Base-by-base conservation (phyloP, 768 basidiomycete species). In the Suillus spraguei region DNA sequence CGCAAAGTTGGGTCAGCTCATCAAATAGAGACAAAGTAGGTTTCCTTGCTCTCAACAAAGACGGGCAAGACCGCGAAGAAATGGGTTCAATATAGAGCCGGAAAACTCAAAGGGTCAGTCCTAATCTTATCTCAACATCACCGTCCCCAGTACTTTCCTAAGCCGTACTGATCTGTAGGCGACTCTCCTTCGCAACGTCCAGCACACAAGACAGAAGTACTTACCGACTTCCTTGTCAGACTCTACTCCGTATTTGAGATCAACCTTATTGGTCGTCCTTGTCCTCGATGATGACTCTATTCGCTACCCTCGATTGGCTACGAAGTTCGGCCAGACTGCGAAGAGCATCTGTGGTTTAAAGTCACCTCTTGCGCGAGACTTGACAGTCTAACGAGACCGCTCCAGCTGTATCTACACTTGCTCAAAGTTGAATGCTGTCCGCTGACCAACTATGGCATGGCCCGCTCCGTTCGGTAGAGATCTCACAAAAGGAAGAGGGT, bases 1-100 rank as follows among this genome's bases (percentile, higher is more conserved):
- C 71, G 95, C 89, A n/a, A 97, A 97, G 82, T 95, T 95, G 35
- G 95, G 96, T 81, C 95, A 97, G 81, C 90, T 99, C 79, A 99
- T 99, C 87, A 99, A 99, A 84, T 68, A 93, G 97, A 66, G 97
- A 97, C 72, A 99, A 99, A 86, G 95, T 95, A 22, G 97, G 97
- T 67, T 85, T 99, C 16, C 87, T 99, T 67, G 88, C 89, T 41
- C 85, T 99, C 68, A 98, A 99, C 88, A 96, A 96, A 81, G 82
- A 84, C 32, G 97, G 92, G 93, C 82, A 88, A 42, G 92, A 91
- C 71, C n/a, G 92, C 93, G 32, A 92, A 86, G 74, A 77, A 83
- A 58, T 99, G 97, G 97, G 92, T 99, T 74, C 73, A 82, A 60
- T 87, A 90, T 66, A 85, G 90, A 46, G 96, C 97, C 36, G 96